These are phyloP conservation scores for Colletotrichum lupini DNA, from an alignment of 2,329 filamentous ascomycete genomes.

Conservation along the genomic window DNA sequence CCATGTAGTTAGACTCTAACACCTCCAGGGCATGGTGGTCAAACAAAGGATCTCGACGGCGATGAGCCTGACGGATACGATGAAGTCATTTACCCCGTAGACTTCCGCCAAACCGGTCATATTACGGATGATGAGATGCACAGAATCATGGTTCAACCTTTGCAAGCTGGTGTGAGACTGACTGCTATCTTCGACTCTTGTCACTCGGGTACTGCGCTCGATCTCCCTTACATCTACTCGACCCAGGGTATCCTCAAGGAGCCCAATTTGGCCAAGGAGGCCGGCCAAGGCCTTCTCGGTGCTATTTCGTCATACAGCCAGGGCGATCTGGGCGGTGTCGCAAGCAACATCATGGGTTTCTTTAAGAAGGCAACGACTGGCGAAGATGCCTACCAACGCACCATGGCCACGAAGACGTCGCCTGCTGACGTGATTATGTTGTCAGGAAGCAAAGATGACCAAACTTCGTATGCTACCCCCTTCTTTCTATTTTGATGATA, in stretches of 20 bases:
- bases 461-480: conserved; percentile 78
- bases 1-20: conserved; percentile 6
- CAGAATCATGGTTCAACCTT: conserved; percentile 72
- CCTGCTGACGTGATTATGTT: conserved; percentile 98
- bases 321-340: conserved; percentile 86
- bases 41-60: conserved; percentile 81
- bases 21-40: conserved; percentile 77
- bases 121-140: conserved; percentile 90
- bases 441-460: conserved; percentile 95
- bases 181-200: conserved; percentile 75
- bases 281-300: conserved; percentile 70
- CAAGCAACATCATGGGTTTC: conserved; percentile 82
- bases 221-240: conserved; percentile 76
- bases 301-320: conserved; percentile 69
- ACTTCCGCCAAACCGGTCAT: conserved; percentile 82
- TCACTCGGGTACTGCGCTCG: conserved; percentile 74
- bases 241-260: conserved; percentile 76
- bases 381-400: conserved; percentile 82
- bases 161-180: conserved; percentile 66
- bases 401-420: conserved; percentile 89
- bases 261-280: conserved; percentile 75
- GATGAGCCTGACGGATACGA: conserved; percentile 87
- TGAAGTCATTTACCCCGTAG: conserved; percentile 86
- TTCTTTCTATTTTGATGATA: conserved; percentile 37
- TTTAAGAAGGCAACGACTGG: conserved; percentile 90